phyloP scores from a whole-genome alignment of 1,284 basidiomycete genomes.

The Cutaneotrichosporon sp. region DNA sequence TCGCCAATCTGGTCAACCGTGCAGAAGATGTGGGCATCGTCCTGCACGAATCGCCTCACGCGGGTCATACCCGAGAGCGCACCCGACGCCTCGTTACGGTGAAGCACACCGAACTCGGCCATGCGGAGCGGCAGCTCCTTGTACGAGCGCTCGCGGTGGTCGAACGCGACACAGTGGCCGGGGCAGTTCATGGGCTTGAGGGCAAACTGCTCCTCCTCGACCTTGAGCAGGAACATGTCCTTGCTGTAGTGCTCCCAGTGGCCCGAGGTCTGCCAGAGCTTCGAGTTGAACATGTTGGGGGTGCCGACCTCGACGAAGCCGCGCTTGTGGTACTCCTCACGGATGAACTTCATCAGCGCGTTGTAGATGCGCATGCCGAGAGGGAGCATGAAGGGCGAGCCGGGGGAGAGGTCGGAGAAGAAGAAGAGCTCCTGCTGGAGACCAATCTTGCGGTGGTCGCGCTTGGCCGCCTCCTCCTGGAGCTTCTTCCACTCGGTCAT shows the following conservation, averaged over 20 bases:
- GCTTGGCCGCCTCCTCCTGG: conserved; percentile 93
- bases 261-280: conserved; percentile 97
- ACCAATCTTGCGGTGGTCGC: conserved; percentile 95
- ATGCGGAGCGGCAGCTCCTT: conserved; percentile 94
- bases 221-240: conserved; percentile 91
- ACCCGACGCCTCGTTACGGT: conserved; percentile 95
- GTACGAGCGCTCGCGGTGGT: conserved; percentile 90
- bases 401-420: conserved; percentile 95
- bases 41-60: conserved; percentile 94
- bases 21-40: conserved; percentile 91
- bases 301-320: conserved; percentile 75
- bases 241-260: conserved; percentile 99
- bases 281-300: conserved; percentile 96
- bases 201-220: conserved; percentile 94
- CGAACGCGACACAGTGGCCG: conserved; percentile 95
- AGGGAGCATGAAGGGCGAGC: conserved; percentile 95
- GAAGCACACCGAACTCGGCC: conserved; percentile 98
- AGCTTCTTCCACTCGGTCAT: conserved; percentile 95
- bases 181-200: conserved; percentile 99
- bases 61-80: conserved; percentile 91
- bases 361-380: conserved; percentile 98
- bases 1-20: conserved; percentile 88
- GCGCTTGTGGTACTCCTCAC: conserved; percentile 63
- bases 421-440: conserved; percentile 98
- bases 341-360: conserved; percentile 84